Evolutionary conservation across 1,284 basidiomycete genomes (phyloP).

Genomic region (Xanthoconium separans): DNA sequence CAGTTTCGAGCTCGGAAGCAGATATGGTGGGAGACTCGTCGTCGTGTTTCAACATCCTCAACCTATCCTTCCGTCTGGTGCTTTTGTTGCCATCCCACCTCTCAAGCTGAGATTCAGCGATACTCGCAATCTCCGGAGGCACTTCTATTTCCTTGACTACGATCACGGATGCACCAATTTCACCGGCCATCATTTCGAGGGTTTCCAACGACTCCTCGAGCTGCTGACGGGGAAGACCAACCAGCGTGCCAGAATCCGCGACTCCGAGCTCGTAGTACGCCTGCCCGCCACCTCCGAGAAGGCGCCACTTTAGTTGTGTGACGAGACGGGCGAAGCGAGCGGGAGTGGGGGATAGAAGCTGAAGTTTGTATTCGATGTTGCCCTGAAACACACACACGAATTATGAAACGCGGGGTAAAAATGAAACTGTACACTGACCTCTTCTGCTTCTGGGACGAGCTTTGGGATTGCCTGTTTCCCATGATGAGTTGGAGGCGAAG

Average conservation of each 20-base stretch:
- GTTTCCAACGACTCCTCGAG: constrained; percentile 81
- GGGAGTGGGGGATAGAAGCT: constrained; percentile 68
- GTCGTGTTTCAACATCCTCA: constrained; percentile 17
- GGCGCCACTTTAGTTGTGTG: constrained; percentile 93
- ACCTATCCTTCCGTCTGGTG: constrained; percentile 21
- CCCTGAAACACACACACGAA: constrained; percentile 42
- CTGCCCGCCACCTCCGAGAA: constrained; percentile 88
- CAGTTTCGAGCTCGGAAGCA: constrained; percentile 41
- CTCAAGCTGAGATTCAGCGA: constrained; percentile 34
- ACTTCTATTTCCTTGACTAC: constrained; percentile 85
- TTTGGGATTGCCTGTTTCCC: constrained; percentile 39
- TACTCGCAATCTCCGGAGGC: constrained; percentile 48
- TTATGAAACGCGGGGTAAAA: background rate
- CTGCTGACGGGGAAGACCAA: constrained; percentile 74
- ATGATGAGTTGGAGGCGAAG: constrained; percentile 30
- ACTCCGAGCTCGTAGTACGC: constrained; percentile 94
- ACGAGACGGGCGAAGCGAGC: constrained; percentile 78
- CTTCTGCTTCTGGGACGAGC: constrained; percentile 72
- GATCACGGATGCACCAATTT: constrained; percentile 87
- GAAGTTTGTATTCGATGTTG: constrained; percentile 85
- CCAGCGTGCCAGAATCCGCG: constrained; percentile 80
- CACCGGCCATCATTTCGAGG: constrained; percentile 88
- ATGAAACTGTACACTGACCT: constrained; percentile 35
- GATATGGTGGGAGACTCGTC: constrained; percentile 32
- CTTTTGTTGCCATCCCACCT: constrained; percentile 29